phyloP scores from a whole-genome alignment of 495 filamentous ascomycete species.

The Melanomma pulvis-pyrius region DNA sequence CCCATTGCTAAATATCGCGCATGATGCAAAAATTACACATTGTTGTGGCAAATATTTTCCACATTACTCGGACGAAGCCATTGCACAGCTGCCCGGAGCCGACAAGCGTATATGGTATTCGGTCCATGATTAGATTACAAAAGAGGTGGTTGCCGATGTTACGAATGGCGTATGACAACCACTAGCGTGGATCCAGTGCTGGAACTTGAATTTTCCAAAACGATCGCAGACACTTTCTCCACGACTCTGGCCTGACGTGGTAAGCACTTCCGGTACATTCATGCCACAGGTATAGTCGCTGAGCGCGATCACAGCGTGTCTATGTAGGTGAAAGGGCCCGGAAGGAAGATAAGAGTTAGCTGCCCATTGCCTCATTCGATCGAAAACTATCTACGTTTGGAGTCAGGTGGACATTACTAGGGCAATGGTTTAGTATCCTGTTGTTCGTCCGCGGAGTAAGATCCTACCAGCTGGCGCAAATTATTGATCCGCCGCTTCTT shows the following conservation, averaged over 20 bases:
- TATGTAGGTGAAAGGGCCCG: background rate
- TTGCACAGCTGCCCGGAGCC: conserved; percentile 14
- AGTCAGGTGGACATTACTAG: background rate
- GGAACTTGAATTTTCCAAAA: conserved; percentile 17
- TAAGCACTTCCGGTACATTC: conserved; percentile 23
- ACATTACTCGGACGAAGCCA: conserved; percentile 16
- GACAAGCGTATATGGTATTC: conserved; percentile 24
- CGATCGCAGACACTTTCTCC: conserved; percentile 18
- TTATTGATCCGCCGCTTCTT: background rate
- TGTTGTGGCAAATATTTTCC: conserved; percentile 14
- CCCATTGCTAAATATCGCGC: conserved; percentile 3
- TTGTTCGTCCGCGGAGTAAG: background rate
- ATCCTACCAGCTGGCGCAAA: background rate
- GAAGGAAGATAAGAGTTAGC: background rate
- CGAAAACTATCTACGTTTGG: background rate
- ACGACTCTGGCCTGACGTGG: background rate
- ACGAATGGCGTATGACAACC: conserved; percentile 11
- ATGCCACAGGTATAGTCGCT: background rate
- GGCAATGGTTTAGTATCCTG: background rate
- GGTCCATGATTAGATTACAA: background rate
- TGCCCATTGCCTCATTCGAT: background rate
- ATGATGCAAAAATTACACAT: conserved; percentile 1
- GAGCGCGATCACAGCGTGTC: conserved; percentile 12
- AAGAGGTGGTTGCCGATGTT: background rate
- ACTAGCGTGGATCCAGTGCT: conserved; percentile 1